phyloP scores from a whole-genome alignment of 257 asterid genomes.

The Nicotiana undulata region DNA sequence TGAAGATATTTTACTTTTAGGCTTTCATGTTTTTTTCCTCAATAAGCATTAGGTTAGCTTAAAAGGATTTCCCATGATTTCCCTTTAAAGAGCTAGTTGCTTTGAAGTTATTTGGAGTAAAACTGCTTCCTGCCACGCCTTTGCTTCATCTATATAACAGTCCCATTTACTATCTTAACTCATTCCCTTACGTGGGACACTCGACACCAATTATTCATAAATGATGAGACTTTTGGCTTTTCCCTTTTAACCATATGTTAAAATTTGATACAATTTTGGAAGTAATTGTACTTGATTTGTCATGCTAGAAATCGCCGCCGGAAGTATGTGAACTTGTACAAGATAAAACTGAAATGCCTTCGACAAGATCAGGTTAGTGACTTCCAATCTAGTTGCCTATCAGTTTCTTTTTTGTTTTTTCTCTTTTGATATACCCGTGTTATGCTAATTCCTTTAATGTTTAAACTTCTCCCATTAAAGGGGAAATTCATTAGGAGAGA shows the following conservation, averaged over 20 bases:
- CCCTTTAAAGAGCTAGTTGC: not conserved
- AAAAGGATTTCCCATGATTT: not conserved
- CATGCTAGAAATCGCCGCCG: constrained; percentile 63
- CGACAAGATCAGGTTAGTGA: constrained; percentile 68
- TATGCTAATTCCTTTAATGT: not conserved
- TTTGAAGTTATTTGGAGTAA: not conserved
- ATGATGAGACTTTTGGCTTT: not conserved
- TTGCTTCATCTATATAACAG: not conserved
- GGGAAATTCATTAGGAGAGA: not conserved
- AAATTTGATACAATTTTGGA: constrained; percentile 3
- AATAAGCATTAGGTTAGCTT: not conserved
- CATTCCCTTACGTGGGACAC: not conserved
- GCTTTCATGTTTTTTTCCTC: not conserved
- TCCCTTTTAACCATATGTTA: not conserved
- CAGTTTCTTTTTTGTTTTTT: not conserved
- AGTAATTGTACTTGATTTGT: constrained; percentile 6
- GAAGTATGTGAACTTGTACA: constrained; percentile 75
- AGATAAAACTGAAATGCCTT: constrained; percentile 76
- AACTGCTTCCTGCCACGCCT: not conserved
- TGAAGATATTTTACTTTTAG: not conserved
- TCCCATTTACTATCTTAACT: not conserved
- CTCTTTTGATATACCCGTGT: not conserved
- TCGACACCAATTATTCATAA: not conserved
- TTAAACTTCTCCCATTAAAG: not conserved
- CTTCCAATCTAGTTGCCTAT: constrained; percentile 10